Conservation (phyloP, 805 yeast species). For the Candida alai region DNA sequence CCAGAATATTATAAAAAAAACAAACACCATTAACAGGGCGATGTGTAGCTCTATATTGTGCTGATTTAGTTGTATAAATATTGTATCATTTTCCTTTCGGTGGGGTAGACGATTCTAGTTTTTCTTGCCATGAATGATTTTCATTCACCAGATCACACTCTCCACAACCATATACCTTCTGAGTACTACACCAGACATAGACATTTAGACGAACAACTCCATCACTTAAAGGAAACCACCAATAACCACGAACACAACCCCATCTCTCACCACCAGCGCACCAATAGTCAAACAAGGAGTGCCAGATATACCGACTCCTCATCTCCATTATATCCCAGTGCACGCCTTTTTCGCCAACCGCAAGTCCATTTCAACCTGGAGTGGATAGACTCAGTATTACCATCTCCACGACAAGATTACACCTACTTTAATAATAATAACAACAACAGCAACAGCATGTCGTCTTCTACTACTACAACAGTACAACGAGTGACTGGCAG, state of each 20-base stretch:
- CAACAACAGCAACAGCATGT: slow-evolving; percentile 6
- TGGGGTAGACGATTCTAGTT: background rate
- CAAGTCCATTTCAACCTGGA: background rate
- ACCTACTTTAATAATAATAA: no score
- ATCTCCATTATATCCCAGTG: background rate
- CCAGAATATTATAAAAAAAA: no score
- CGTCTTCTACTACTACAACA: slow-evolving; percentile 6
- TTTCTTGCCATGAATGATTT: slow-evolving; percentile 7
- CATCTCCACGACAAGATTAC: no score
- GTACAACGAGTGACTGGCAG: slow-evolving; percentile 1
- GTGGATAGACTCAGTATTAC: slow-evolving; percentile 1
- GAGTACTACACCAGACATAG: slow-evolving; percentile 1
- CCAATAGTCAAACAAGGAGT: background rate
- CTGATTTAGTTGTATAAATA: no score
- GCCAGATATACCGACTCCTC: background rate
- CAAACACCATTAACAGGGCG: no score
- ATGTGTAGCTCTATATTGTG: no score
- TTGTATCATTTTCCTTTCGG: no score
- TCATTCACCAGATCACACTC: slow-evolving; percentile 6
- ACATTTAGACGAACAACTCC: slow-evolving; percentile 3
- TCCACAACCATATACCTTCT: slow-evolving; percentile 6
- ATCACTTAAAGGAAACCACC: slow-evolving; percentile 2
- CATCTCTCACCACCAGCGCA: slow-evolving; percentile 1
- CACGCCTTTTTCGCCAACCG: no score
- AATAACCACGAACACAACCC: background rate